Evolutionary conservation across 495 filamentous ascomycete genomes (phyloP), one percentile per base, ranked within the genome.

Genomic region (Talaromyces proteolyticus): DNA sequence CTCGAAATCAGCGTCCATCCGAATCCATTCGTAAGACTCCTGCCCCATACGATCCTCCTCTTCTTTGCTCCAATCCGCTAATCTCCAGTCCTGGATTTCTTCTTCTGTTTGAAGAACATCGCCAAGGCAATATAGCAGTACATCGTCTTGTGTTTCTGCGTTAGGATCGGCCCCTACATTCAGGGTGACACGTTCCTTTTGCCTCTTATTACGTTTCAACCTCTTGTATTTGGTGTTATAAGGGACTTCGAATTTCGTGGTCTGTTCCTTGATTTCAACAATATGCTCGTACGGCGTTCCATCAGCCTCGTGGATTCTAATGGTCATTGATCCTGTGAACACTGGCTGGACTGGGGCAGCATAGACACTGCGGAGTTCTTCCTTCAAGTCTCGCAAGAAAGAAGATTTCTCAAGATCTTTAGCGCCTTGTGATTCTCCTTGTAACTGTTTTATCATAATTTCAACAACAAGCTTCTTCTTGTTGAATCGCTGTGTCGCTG

Each of bases 181-280:
- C 41, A 81, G 75, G 23, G 79, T 77, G 19, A 59, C 72, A 40
- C 88, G 79, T 61, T 96, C 93, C 66, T 87, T 87, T 56, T 95
- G 86, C 37, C 91, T 84, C 53, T 88, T 84, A 55, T 86, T 96
- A 24, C 92, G 80, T 71, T 99, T 99, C 29, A 99, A 74, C 2
- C 93, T 84, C 72, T 97, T 99, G 65, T 99, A 99, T 61, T 99
- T 99, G 0, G 93, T 99, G 60, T 97, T 97, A 60, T 99, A 99
- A 12, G 92, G 91, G 50, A 99, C 96, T 42, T 96, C 90, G 50
- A 96, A 85, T 50, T 82, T 86, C 6, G 84, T 87, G 36, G 79
- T 74, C 6, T 82, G 81, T 49, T 96, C 90, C 55, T 89, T 90
- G 61, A 99, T 94, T 49, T 95, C 87, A 21, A 96, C 88, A 55